phyloP scores from a whole-genome alignment of 2,329 filamentous ascomycete species.

The Aspergillus quadricinctus region DNA sequence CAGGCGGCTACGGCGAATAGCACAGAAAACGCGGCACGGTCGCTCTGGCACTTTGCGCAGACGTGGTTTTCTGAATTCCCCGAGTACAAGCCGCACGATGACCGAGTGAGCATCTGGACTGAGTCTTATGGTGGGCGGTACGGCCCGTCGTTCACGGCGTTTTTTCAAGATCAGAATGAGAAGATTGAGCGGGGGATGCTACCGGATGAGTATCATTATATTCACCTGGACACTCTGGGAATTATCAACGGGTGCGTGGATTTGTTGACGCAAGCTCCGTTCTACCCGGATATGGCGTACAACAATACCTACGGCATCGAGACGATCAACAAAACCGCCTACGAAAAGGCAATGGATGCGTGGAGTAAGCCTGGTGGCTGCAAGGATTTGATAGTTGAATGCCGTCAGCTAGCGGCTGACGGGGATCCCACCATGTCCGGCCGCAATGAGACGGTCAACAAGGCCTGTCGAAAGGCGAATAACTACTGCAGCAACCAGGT shows the following conservation, averaged over 20 bases:
- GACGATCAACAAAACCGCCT: conserved; percentile 46
- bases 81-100: conserved; percentile 56
- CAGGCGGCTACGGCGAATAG: conserved; percentile 44
- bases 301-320: conserved; percentile 59
- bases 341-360: conserved; percentile 43
- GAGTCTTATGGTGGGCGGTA: conserved; percentile 46
- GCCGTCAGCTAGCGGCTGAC: conserved; percentile 43
- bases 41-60: conserved; percentile 58
- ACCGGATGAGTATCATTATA: conserved; percentile 28
- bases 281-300: conserved; percentile 50
- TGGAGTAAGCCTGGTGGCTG: conserved; percentile 49
- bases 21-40: conserved; percentile 51
- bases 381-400: conserved; percentile 50
- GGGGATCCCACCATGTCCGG: conserved; percentile 50
- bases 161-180: conserved; percentile 41
- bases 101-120: conserved; percentile 44
- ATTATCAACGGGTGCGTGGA: conserved; percentile 57
- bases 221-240: conserved; percentile 49
- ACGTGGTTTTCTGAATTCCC: conserved; percentile 62
- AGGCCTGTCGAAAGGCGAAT: conserved; percentile 43
- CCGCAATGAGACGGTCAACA: conserved; percentile 42
- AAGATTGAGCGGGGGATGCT: conserved; percentile 33
- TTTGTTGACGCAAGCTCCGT: conserved; percentile 44
- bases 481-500: conserved; percentile 44
- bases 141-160: conserved; percentile 37